These are phyloP conservation scores for Fallopia convolvulus DNA, from an alignment of 148 eudicot species.

Conservation along the genomic window DNA sequence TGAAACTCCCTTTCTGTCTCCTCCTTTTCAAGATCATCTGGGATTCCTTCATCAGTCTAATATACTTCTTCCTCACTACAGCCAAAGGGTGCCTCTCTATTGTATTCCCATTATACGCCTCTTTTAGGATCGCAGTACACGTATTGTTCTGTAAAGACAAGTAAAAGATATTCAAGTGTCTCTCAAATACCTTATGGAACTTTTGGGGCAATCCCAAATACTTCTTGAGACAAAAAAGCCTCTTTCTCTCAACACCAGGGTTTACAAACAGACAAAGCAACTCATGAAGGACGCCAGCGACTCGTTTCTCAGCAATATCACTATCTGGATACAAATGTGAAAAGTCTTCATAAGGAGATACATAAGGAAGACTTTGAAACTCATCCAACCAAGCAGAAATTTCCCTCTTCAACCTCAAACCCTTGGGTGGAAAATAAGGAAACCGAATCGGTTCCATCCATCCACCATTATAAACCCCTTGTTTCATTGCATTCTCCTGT, in stretches of 20 bases:
- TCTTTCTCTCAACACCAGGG: constrained; percentile 60
- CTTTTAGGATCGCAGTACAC: constrained; percentile 71
- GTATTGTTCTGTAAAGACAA: constrained; percentile 66
- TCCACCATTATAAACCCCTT: constrained; percentile 35
- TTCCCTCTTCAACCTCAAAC: constrained; percentile 62
- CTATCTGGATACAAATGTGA: constrained; percentile 35
- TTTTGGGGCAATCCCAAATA: constrained; percentile 68
- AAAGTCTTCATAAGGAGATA: constrained; percentile 66
- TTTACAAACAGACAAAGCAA: constrained; percentile 63
- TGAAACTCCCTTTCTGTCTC: constrained; percentile 20
- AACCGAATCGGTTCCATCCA: constrained; percentile 43
- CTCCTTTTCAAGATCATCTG: constrained; percentile 37
- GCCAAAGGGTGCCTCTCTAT: constrained; percentile 64
- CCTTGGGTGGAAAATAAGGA: constrained; percentile 64
- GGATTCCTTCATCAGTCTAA: constrained; percentile 55
- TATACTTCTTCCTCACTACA: constrained; percentile 50
- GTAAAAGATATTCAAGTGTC: constrained; percentile 75
- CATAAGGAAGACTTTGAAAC: constrained; percentile 61
- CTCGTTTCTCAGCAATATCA: constrained; percentile 73
- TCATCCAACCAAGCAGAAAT: constrained; percentile 63
- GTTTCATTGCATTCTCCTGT: constrained; percentile 49
- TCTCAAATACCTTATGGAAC: constrained; percentile 71
- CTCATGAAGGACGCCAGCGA: constrained; percentile 74
- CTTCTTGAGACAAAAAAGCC: constrained; percentile 52
- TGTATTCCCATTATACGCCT: constrained; percentile 44